Conservation (phyloP, 1,284 basidiomycete species). For the Heterobasidion irregulare region DNA sequence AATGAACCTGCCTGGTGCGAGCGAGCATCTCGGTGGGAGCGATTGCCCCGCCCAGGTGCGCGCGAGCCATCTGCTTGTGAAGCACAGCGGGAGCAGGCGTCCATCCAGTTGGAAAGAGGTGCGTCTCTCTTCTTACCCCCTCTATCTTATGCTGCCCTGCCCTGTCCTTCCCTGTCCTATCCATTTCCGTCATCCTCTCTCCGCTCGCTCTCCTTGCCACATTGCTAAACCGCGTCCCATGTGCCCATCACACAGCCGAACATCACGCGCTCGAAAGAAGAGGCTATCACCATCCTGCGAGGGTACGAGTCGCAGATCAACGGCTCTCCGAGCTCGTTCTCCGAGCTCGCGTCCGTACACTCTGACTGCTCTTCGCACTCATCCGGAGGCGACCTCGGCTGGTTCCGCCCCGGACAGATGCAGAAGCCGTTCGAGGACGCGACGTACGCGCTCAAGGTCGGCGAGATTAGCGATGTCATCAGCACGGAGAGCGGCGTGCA, state of each 20-base stretch:
- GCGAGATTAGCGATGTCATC: conserved; percentile 81
- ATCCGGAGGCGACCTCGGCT: conserved; percentile 79
- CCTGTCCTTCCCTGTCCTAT: neutral
- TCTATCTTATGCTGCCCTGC: neutral
- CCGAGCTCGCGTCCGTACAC: conserved; percentile 62
- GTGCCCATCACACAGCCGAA: conserved; percentile 37
- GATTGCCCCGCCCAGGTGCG: conserved; percentile 58
- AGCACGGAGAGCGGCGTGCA: conserved; percentile 96
- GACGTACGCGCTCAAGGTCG: conserved; percentile 74
- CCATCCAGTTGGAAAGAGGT: conserved; percentile 93
- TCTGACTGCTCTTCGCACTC: conserved; percentile 87
- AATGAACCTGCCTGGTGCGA: conserved; percentile 60
- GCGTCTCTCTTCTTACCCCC: conserved; percentile 20
- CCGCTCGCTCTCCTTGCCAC: neutral
- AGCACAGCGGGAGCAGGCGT: conserved; percentile 82
- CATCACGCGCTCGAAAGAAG: conserved; percentile 87
- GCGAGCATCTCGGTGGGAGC: conserved; percentile 27
- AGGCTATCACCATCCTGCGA: conserved; percentile 76
- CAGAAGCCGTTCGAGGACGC: conserved; percentile 97
- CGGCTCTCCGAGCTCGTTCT: conserved; percentile 60
- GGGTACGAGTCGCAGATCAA: conserved; percentile 56
- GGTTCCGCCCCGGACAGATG: conserved; percentile 88
- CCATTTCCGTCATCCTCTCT: neutral
- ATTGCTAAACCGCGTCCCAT: neutral
- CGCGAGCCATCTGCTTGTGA: conserved; percentile 92